A percentile compares a stretch with the other conserved stretches of the same genome.
These are phyloP conservation scores for Colletotrichum sp. DNA, from an alignment of 2,329 filamentous ascomycete species.

Conservation along the genomic window DNA sequence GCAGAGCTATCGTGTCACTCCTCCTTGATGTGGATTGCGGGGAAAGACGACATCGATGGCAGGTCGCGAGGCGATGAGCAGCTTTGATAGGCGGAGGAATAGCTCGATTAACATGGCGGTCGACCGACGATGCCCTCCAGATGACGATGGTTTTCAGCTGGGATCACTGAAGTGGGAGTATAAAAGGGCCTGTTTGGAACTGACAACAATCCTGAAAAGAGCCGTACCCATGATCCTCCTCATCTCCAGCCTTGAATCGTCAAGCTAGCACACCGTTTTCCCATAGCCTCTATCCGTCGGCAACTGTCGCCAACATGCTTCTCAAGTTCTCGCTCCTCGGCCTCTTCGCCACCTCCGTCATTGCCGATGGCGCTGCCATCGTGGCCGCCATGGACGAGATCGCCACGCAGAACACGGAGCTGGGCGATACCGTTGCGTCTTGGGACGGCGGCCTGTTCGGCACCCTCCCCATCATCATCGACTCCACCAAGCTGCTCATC, in stretches of 20 bases:
- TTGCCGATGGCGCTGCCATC: conserved; percentile 40
- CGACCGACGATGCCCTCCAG: not conserved
- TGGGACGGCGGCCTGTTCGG: conserved; percentile 44
- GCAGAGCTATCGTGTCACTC: not conserved
- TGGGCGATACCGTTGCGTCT: conserved; percentile 36
- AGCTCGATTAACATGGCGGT: not conserved
- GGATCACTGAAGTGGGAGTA: not conserved
- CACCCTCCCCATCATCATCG: conserved; percentile 43
- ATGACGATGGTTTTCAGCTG: not conserved
- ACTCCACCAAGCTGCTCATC: conserved; percentile 41
- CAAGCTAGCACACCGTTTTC: not conserved
- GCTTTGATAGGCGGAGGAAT: not conserved
- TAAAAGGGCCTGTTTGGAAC: not conserved
- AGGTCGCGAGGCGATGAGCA: not conserved
- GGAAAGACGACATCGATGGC: not conserved
- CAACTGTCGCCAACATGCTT: not conserved
- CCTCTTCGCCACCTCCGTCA: conserved; percentile 20
- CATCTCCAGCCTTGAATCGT: not conserved
- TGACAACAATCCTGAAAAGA: not conserved
- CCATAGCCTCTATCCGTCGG: not conserved
- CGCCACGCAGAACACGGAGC: conserved; percentile 32
- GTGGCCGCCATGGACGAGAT: conserved; percentile 38
- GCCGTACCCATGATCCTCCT: not conserved
- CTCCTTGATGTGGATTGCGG: not conserved
- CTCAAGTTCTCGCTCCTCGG: conserved; percentile 15